Percentiles rank a stretch among this genome's conserved stretches.
These are phyloP conservation scores for Graphilbum fragrans DNA, from an alignment of 2,329 filamentous ascomycete species.

Conservation along the genomic window DNA sequence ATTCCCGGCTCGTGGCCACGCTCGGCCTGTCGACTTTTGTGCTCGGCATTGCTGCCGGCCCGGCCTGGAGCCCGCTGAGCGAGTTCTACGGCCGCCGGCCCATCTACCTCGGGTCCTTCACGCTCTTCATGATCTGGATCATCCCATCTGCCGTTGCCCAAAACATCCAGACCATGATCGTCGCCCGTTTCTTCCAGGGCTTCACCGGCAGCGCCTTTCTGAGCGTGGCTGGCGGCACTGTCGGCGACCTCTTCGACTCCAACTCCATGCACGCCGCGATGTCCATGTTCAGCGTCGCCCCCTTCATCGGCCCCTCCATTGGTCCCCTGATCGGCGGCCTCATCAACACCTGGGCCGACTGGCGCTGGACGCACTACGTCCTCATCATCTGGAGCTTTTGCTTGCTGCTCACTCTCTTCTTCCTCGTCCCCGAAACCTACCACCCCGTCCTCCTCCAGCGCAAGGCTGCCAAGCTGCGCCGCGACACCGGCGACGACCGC, in stretches of 20 bases:
- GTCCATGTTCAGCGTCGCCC: conserved; percentile 62
- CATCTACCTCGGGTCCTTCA: conserved; percentile 67
- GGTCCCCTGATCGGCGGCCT: conserved; percentile 62
- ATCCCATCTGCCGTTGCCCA: conserved; percentile 70
- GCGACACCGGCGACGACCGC: conserved; percentile 63
- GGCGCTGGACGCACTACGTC: conserved; percentile 78
- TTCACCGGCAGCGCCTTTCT: conserved; percentile 57
- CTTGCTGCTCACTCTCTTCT: conserved; percentile 49
- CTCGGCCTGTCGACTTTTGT: conserved; percentile 77
- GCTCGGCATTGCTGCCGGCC: conserved; percentile 55
- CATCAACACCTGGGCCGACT: conserved; percentile 63
- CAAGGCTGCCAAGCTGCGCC: conserved; percentile 59
- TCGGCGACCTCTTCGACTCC: conserved; percentile 64
- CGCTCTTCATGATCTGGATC: conserved; percentile 65
- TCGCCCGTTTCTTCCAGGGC: conserved; percentile 67
- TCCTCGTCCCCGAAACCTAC: conserved; percentile 82
- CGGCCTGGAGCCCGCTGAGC: conserved; percentile 52
- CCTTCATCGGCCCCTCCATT: conserved; percentile 49
- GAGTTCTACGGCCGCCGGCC: conserved; percentile 75
- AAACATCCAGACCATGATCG: conserved; percentile 70
- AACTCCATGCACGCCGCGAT: conserved; percentile 66
- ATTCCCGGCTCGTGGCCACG: conserved; percentile 60
- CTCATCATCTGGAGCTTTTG: conserved; percentile 70
- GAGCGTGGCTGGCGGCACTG: conserved; percentile 71
- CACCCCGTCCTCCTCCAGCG: conserved; percentile 59